Conservation (phyloP, 2,329 filamentous ascomycete species). For the Aureobasidium sp. region DNA sequence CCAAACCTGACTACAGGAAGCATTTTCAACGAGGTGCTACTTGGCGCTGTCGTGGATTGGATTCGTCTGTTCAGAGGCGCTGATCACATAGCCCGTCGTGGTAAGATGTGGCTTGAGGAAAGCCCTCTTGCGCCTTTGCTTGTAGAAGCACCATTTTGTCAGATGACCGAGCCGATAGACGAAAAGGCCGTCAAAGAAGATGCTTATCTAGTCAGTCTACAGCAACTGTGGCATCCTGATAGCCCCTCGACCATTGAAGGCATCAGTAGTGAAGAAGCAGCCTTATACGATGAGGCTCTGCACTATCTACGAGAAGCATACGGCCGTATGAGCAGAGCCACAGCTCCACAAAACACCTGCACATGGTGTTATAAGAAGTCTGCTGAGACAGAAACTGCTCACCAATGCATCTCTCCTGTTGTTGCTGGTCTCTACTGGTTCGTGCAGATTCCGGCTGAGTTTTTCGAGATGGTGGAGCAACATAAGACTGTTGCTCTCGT, state of each 20-base stretch:
- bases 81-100: slow-evolving; percentile 5
- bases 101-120: slow-evolving; percentile 3
- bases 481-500: slow-evolving; percentile 4
- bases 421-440: slow-evolving; percentile 4
- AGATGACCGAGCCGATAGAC: background rate
- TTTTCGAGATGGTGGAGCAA: slow-evolving; percentile 9
- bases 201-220: background rate
- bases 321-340: slow-evolving; percentile 8
- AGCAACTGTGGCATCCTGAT: slow-evolving; percentile 1
- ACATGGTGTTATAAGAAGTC: slow-evolving; percentile 6
- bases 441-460: background rate
- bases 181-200: slow-evolving; percentile 1
- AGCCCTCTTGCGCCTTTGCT: background rate
- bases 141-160: background rate
- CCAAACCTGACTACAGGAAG: background rate
- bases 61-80: slow-evolving; percentile 4
- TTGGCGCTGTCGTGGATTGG: slow-evolving; percentile 8
- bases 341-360: background rate
- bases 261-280: background rate
- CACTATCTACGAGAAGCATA: slow-evolving; percentile 6
- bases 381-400: background rate
- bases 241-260: background rate
- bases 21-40: slow-evolving; percentile 3
- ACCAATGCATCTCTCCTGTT: background rate
- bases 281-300: slow-evolving; percentile 5